A percentile compares a stretch with the other conserved stretches of the same genome.
phyloP scores from a whole-genome alignment of 2,329 filamentous ascomycete genomes.

The Botrytis sinoallii region DNA sequence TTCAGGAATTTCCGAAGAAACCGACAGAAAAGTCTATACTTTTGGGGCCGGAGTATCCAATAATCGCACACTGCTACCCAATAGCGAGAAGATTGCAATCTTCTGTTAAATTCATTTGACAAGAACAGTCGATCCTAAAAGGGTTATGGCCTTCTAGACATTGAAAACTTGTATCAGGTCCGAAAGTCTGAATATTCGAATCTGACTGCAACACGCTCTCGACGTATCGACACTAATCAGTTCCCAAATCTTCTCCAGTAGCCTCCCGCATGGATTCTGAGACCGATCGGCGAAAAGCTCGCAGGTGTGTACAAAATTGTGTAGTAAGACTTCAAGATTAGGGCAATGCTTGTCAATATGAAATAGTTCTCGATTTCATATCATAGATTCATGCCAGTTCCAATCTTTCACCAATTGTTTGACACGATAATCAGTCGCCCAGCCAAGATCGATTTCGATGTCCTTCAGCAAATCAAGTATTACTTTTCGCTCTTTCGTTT shows the following conservation, averaged over 20 bases:
- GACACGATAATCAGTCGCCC: slow-evolving; percentile 60
- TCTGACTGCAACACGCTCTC: background rate
- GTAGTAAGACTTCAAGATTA: background rate
- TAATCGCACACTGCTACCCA: background rate
- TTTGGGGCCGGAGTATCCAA: background rate
- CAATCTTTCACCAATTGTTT: slow-evolving; percentile 50
- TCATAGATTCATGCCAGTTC: slow-evolving; percentile 28
- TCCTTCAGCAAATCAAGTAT: slow-evolving; percentile 54
- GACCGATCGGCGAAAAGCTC: background rate
- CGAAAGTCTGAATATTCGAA: background rate
- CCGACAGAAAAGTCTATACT: background rate
- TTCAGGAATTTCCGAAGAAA: background rate
- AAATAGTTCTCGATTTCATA: background rate
- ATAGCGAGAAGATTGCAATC: background rate
- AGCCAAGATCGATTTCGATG: slow-evolving; percentile 61
- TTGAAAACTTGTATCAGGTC: background rate
- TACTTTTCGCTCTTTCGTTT: slow-evolving; percentile 51
- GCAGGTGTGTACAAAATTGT: background rate
- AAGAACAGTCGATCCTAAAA: background rate
- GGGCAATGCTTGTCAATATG: background rate
- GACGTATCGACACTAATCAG: background rate
- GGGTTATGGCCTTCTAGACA: background rate
- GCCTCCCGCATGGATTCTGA: no score
- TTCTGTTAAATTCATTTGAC: background rate
- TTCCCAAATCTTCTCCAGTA: background rate